Base-by-base conservation (phyloP, 2,329 filamentous ascomycete species). In the Trichoderma brevicompactum region DNA sequence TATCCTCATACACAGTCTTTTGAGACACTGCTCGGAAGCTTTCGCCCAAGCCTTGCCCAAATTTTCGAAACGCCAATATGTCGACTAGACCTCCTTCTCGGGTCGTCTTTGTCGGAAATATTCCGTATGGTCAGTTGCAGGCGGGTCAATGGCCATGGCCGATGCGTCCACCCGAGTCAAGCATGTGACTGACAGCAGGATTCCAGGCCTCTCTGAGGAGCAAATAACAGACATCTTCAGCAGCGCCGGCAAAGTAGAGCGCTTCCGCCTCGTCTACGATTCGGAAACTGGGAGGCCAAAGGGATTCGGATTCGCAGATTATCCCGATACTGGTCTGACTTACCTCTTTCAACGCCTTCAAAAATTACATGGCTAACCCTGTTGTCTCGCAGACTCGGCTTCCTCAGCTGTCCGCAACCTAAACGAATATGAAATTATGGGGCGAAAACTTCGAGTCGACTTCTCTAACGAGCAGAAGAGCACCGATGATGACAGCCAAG, bases 251-350 rank as follows among this genome's bases (percentile, higher is more conserved):
- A 92, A 94, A 70, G 94, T 98, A 1, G 84, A 96, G 66, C 94
- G 91, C 76, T 98, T 98, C 77, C 88, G 94, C 60, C 85, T 98
- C 55, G 94, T 98, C 69, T 96, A 97, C 79, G 96, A 98, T 80
- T 91, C 93, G 61, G 94, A 98, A 74, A 97, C 94, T 2, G 94
- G 94, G 48, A 89, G 92, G 65, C 94, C 95, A 0, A 98, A 97
- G 78, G 95, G 95, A 17, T 99, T 97, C 76, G 95, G 95, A 41
- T 99, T 98, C 73, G 92, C 94, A 73, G 94, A 98, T 76, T 99
- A 96, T 75, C 91, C 92, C 64, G 95, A 98, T 74, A 89, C 92
- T 66, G 94, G 96, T 86, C 84, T 41, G 77, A 66, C 15, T 41
- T 38, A 15, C 49, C 17, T 10, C 28, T 4, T 28, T 10, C 8